Conservation (phyloP, 2,329 filamentous ascomycete genomes). For the Fusarium virguliforme region DNA sequence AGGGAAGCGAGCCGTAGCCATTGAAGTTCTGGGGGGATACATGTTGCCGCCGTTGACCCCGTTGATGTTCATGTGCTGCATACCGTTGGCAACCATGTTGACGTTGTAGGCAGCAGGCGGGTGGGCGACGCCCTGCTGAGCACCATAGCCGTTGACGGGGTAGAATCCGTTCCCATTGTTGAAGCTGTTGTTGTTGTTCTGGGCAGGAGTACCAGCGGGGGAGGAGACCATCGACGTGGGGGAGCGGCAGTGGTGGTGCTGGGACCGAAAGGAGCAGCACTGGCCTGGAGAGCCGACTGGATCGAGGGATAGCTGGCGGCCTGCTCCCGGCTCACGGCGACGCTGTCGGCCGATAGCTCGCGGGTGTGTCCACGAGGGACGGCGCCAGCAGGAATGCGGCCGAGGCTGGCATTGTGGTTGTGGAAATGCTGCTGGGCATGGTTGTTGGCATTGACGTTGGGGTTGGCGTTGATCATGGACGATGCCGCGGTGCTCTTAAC, state of each 20-base stretch:
- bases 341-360: conserved; percentile 74
- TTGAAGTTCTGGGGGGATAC: conserved; percentile 73
- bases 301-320: conserved; percentile 70
- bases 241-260: conserved; percentile 56
- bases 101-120: conserved; percentile 53
- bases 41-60: conserved; percentile 60
- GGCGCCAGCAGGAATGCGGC: conserved; percentile 80
- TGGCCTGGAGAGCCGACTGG: conserved; percentile 84
- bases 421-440: conserved; percentile 77
- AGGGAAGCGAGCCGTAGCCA: conserved; percentile 68
- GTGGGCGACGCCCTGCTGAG: conserved; percentile 50
- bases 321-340: conserved; percentile 62
- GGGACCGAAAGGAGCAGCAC: conserved; percentile 84
- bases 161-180: conserved; percentile 54
- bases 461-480: conserved; percentile 60
- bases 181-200: conserved; percentile 51
- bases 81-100: conserved; percentile 75
- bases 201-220: conserved; percentile 44
- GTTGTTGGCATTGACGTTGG: conserved; percentile 70
- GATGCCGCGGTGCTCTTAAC: conserved; percentile 78
- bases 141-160: conserved; percentile 51
- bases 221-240: conserved; percentile 51
- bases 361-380: conserved; percentile 80
- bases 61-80: conserved; percentile 76
- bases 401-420: conserved; percentile 86